Percentiles rank a stretch among this genome's conserved stretches.
Conservation (phyloP, 257 asterid species). For the Petrea volubilis region DNA sequence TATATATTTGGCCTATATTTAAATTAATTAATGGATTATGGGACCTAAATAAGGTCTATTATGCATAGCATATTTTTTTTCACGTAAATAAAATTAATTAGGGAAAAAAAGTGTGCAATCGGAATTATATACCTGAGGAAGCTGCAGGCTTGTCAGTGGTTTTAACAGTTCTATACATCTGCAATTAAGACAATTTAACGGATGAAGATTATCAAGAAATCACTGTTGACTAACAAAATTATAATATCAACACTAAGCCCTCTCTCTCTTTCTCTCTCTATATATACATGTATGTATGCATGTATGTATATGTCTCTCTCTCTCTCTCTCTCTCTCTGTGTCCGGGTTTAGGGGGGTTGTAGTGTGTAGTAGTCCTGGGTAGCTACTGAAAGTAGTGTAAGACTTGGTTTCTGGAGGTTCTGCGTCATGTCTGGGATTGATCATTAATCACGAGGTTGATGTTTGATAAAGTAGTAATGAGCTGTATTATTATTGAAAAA, state of each 20-base stretch:
- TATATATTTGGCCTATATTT: too few species aligned
- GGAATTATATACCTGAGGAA: constrained; percentile 70
- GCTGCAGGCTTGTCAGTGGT: constrained; percentile 95
- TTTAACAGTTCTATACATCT: constrained; percentile 97
- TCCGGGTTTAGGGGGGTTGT: neutral
- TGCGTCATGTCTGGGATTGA: constrained; percentile 42
- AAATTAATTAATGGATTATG: too few species aligned
- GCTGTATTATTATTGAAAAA: constrained; percentile 72
- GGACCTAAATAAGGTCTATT: too few species aligned
- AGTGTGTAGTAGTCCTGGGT: neutral
- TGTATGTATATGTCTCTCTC: neutral
- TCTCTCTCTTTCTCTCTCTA: neutral
- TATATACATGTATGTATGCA: too few species aligned
- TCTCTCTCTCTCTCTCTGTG: neutral
- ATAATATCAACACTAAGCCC: neutral
- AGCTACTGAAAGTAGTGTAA: constrained; percentile 29
- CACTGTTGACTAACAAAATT: constrained; percentile 11
- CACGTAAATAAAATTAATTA: neutral
- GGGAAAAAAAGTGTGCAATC: neutral
- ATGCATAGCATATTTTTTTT: too few species aligned
- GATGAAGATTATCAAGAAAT: neutral
- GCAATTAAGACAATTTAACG: constrained; percentile 38
- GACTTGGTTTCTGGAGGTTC: constrained; percentile 25
- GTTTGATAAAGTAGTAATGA: constrained; percentile 58
- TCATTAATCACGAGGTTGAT: constrained; percentile 83